Percentiles rank a stretch among this genome's conserved stretches.
These are phyloP conservation scores for Paraconiothyrium brasiliense DNA, from an alignment of 2,329 filamentous ascomycete genomes.

Conservation along the genomic window DNA sequence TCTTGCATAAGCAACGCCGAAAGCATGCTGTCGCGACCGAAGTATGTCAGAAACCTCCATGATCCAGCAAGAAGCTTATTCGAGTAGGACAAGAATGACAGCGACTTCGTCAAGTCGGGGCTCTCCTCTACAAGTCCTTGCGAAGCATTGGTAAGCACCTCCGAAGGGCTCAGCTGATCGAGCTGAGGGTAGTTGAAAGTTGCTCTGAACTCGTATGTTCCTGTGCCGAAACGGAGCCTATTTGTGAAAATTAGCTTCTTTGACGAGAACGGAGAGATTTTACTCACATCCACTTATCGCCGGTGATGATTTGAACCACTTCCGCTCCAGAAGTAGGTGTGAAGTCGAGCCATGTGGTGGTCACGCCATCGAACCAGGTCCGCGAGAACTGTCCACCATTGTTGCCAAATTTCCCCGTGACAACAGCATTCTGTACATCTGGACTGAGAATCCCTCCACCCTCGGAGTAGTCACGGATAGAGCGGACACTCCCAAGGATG, in stretches of 20 bases:
- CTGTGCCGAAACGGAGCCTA: conserved; percentile 58
- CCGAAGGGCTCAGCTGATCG: conserved; percentile 59
- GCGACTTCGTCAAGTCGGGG: conserved; percentile 59
- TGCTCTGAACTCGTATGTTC: conserved; percentile 67
- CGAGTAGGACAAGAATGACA: conserved; percentile 71
- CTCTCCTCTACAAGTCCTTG: conserved; percentile 57
- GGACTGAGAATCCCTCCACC: conserved; percentile 63
- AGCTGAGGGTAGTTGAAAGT: conserved; percentile 71
- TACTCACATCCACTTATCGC: conserved; percentile 44
- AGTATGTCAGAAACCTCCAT: conserved; percentile 74
- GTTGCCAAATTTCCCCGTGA: conserved; percentile 50
- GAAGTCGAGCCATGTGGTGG: conserved; percentile 64
- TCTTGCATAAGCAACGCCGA: conserved; percentile 66
- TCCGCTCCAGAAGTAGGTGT: conserved; percentile 33
- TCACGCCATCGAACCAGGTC: conserved; percentile 70
- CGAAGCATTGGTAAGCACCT: conserved; percentile 62
- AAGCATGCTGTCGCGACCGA: conserved; percentile 73
- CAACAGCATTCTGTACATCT: conserved; percentile 64
- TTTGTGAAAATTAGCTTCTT: not conserved
- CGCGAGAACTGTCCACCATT: conserved; percentile 62
- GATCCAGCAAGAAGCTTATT: conserved; percentile 71
- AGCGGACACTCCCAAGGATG: conserved; percentile 70
- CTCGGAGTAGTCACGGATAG: conserved; percentile 70
- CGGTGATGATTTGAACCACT: conserved; percentile 49
- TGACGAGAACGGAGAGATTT: not conserved